Conservation (phyloP, 345 rosid species). For the Murraya koenigii region DNA sequence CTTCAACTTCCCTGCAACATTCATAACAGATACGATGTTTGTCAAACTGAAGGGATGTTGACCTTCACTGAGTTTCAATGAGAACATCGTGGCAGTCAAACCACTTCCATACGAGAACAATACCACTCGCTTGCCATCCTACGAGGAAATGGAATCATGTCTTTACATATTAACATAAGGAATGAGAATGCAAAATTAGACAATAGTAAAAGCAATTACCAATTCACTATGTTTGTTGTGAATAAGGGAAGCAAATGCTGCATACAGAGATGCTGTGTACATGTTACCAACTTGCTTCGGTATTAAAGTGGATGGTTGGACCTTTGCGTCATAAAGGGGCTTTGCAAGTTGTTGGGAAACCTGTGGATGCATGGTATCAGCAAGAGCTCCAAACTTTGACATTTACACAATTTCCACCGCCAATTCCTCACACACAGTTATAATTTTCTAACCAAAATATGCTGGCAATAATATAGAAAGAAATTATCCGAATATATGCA, state of each 20-base stretch:
- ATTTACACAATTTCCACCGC: slow-evolving; percentile 1
- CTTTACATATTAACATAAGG: background rate
- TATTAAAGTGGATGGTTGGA: slow-evolving; percentile 80
- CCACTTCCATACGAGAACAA: slow-evolving; percentile 99
- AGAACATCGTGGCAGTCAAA: slow-evolving; percentile 88
- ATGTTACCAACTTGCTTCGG: slow-evolving; percentile 99
- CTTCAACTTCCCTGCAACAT: slow-evolving; percentile 67
- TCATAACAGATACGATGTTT: slow-evolving; percentile 73
- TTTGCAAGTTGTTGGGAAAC: slow-evolving; percentile 88
- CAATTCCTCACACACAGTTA: background rate
- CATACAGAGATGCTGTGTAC: slow-evolving; percentile 97
- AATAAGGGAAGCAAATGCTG: slow-evolving; percentile 91
- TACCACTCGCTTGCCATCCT: slow-evolving; percentile 79
- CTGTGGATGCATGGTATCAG: slow-evolving; percentile 40
- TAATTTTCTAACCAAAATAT: background rate
- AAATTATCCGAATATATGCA: background rate
- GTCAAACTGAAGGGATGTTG: slow-evolving; percentile 75
- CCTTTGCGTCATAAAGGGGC: slow-evolving; percentile 81
- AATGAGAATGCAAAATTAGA: background rate
- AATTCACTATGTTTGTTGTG: slow-evolving; percentile 66
- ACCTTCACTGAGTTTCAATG: slow-evolving; percentile 61
- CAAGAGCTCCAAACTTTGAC: slow-evolving; percentile 11
- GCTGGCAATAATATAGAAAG: background rate
- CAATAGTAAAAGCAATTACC: slow-evolving; percentile 46
- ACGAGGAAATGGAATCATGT: slow-evolving; percentile 14